Evolutionary conservation across 352 stramenopile genomes (phyloP).

Genomic region (Pythium monospermum): DNA sequence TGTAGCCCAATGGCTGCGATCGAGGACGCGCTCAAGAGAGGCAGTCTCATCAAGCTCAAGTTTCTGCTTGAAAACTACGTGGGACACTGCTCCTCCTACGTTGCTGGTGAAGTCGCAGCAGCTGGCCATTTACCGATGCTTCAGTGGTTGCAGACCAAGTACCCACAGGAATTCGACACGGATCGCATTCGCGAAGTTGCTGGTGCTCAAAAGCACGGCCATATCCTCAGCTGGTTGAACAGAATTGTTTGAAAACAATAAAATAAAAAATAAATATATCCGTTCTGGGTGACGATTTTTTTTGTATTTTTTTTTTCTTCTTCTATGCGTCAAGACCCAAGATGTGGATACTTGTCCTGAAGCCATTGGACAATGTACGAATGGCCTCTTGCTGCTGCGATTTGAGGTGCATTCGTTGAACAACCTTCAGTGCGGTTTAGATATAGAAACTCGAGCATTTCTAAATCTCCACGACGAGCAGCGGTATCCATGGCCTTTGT

Average conservation of each 20-base stretch:
- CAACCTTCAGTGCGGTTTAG: conserved; percentile 33
- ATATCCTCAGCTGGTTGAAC: too few species aligned
- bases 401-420: too few species aligned
- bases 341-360: conserved; percentile 2
- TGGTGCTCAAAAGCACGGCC: too few species aligned
- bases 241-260: too few species aligned
- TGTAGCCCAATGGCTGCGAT: neutral
- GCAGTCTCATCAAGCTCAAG: neutral
- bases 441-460: too few species aligned
- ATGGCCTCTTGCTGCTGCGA: conserved; percentile 5
- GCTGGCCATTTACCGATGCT: neutral
- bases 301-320: neutral
- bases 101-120: neutral
- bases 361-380: conserved; percentile 3
- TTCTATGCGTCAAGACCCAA: conserved; percentile 7
- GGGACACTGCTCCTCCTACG: neutral
- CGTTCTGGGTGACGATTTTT: too few species aligned
- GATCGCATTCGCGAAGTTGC: too few species aligned
- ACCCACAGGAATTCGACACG: too few species aligned
- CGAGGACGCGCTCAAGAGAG: neutral
- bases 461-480: too few species aligned
- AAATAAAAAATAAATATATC: too few species aligned
- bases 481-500: conserved; percentile 1
- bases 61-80: neutral
- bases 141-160: neutral